phyloP scores from a whole-genome alignment of 1,284 basidiomycete genomes.

The Gomphus sp. region DNA sequence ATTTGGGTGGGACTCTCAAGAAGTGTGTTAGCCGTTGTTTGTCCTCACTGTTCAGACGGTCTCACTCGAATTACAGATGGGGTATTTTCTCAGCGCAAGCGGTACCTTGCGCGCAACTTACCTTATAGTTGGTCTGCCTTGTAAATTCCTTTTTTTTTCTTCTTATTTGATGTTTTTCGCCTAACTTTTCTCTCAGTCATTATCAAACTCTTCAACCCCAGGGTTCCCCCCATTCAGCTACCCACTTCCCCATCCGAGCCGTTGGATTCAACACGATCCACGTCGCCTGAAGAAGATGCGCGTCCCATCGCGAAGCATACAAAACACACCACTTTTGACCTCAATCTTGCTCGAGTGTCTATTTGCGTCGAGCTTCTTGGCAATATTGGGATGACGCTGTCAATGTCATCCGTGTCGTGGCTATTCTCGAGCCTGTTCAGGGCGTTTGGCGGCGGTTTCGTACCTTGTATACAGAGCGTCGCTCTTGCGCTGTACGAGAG shows the following conservation, averaged over 20 bases:
- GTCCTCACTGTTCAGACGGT: background rate
- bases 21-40: slow-evolving; percentile 30
- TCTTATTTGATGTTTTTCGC: background rate
- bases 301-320: background rate
- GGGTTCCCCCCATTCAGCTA: slow-evolving; percentile 26
- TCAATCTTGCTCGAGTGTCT: slow-evolving; percentile 50
- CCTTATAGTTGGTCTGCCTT: slow-evolving; percentile 58
- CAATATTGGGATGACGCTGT: slow-evolving; percentile 41
- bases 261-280: slow-evolving; percentile 13
- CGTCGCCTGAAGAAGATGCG: slow-evolving; percentile 15
- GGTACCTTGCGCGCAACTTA: slow-evolving; percentile 52
- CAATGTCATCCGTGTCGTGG: slow-evolving; percentile 35
- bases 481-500: slow-evolving; percentile 52
- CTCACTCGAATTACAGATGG: slow-evolving; percentile 38
- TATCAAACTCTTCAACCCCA: slow-evolving; percentile 44
- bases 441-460: slow-evolving; percentile 49
- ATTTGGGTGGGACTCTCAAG: slow-evolving; percentile 69
- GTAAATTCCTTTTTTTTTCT: slow-evolving; percentile 27
- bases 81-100: slow-evolving; percentile 63
- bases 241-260: slow-evolving; percentile 24
- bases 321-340: slow-evolving; percentile 44
- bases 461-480: slow-evolving; percentile 57
- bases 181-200: slow-evolving; percentile 28
- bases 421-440: slow-evolving; percentile 35
- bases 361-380: slow-evolving; percentile 47